Evolutionary conservation across 495 filamentous ascomycete species (phyloP), one percentile per base, ranked within the genome.

Genomic region (Annulohypoxylon nitens): DNA sequence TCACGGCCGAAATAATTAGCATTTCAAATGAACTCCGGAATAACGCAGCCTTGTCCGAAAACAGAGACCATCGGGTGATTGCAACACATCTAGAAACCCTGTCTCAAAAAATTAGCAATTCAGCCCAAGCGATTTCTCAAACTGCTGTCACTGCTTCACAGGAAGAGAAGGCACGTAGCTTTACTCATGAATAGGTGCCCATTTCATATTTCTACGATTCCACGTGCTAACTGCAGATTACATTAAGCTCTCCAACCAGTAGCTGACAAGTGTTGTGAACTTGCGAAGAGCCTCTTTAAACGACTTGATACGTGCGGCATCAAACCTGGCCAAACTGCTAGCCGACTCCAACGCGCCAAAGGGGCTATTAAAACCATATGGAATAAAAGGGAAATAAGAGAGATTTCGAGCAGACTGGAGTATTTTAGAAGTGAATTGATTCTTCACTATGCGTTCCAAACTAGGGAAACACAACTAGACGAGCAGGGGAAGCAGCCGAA

Each of bases 1-100:
- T 79, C 39, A 68, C 65, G 23, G 50, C 69, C 30, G 69, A 77
- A 41, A 55, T 78, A 9, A 51, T 78, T n/a, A 33, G 34, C n/a
- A 69, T 63, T 23, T 68, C 71, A 30, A 60, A 61, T 16, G 69
- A 74, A 50, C 66, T 78, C 20, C 73, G 71, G 41, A 61, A 73
- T 34, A 66, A 73, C 26, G 37, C 58, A 68, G 37, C 73, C 69
- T 67, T 57, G 55, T 72, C 69, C 1, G 64, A 67, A 25, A 72
- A 63, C 4, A 60, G 18, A 63, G 69, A 67, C 18, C 43, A 67
- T 23, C 48, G 47, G 26, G 64, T 58, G 20, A 61, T 71, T 39
- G 55, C 69, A 18, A 50, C 45, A 25, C 65, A 69, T 41, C 26
- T 74, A 6, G 54, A 60, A 43, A 25, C n/a, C 2, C 43, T 70